A percentile compares a stretch with the other conserved stretches of the same genome.
These are phyloP conservation scores for Podaxis sp. DNA, from an alignment of 768 basidiomycete species.

Conservation along the genomic window DNA sequence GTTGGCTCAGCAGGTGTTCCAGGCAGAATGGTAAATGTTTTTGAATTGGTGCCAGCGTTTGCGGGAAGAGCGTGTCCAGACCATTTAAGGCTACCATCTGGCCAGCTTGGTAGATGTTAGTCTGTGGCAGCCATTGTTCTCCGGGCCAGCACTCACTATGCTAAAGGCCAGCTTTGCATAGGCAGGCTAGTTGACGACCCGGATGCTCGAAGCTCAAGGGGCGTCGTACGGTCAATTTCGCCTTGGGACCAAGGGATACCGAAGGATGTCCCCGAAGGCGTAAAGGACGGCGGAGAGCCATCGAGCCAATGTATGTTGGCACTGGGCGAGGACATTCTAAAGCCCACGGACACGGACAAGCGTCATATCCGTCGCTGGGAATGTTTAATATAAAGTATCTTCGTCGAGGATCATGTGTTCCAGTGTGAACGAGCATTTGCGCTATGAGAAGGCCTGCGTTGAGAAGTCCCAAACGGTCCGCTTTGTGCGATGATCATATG, in stretches of 20 bases:
- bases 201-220: conserved; percentile 17
- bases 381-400: not conserved
- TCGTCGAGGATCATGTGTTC: conserved; percentile 13
- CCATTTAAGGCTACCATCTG: conserved; percentile 40
- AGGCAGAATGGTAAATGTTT: conserved; percentile 24
- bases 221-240: conserved; percentile 37
- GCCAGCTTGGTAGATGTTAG: conserved; percentile 28
- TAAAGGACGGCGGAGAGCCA: conserved; percentile 25
- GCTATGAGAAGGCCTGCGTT: conserved; percentile 5
- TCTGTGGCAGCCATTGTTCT: not conserved
- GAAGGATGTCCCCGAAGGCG: conserved; percentile 35
- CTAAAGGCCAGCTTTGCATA: conserved; percentile 34
- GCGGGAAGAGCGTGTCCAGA: conserved; percentile 36
- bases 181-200: conserved; percentile 14
- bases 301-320: conserved; percentile 35
- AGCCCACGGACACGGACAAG: conserved; percentile 12
- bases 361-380: not conserved
- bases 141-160: conserved; percentile 27
- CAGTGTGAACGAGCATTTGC: not conserved
- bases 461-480: not conserved
- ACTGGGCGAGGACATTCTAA: conserved; percentile 19
- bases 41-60: conserved; percentile 23
- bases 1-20: conserved; percentile 34
- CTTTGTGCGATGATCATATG: not conserved
- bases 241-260: conserved; percentile 38